Evolutionary conservation across 1,139 yeast genomes (phyloP), one percentile per base, ranked within the genome.

Genomic region (Kurtzmaniella quercitrusa): DNA sequence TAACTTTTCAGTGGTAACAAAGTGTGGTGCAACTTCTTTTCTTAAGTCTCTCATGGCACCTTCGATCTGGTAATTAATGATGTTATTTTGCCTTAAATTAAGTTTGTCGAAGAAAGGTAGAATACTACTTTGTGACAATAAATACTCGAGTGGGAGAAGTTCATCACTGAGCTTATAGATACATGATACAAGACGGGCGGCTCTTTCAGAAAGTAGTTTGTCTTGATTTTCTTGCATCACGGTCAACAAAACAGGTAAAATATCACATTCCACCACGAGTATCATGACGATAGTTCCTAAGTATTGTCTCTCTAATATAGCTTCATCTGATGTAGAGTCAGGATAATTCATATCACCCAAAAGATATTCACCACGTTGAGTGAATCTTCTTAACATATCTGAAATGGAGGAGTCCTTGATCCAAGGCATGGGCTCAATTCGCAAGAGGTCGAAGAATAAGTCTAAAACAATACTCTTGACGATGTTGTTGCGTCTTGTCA

Each of bases 391-490:
- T 8, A 71, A 49, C 3, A 57, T 48, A n/a, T 65, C 67, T 2
- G 73, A 75, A 26, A 71, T 60, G 0, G 56, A 43, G 6, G 68
- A 59, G 16, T 68, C 57, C 8, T 52, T 53, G 23, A 82, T 59
- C 83, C 88, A 82, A 0, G 87, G 80, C 15, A 87, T 62, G 0
- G 81, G 71, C 50, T 73, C 68, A 6, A 89, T 78, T 44, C 83
- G 63, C 33, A 89, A 67, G 2, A 87, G 65, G 54, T 87, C 91
- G 34, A 84, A 73, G 34, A 91, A 67, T 5, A 89, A 68, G 55
- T 89, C 95, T 52, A 89, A 66, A 5, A 89, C 60, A 32, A 78
- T 75, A 30, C 78, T 85, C 20, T 91, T 76, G 14, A 87, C 67
- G 20, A 68, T 62, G 2, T 73, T 60, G 18, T 78, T 70, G 0